Conservation (phyloP, 2,329 filamentous ascomycete genomes). For the Aureobasidium sp. region DNA sequence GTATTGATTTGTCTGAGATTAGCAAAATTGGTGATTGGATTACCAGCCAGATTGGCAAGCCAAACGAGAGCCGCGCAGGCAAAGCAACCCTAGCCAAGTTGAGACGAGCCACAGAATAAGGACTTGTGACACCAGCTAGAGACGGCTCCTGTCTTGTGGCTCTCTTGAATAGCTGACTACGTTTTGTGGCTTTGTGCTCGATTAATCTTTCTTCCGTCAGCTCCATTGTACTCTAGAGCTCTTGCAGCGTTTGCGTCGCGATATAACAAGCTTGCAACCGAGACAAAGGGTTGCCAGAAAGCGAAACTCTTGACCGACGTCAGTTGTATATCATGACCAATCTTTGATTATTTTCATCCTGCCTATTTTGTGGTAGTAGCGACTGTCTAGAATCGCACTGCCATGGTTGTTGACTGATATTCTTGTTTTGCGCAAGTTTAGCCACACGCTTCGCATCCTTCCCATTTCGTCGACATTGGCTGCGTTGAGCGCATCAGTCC, state of each 20-base stretch:
- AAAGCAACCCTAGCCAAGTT: conserved; percentile 42
- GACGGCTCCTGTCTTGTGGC: neutral
- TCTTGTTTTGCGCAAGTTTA: neutral
- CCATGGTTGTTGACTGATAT: no score
- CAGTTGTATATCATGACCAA: neutral
- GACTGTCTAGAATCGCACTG: neutral
- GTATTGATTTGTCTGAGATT: conserved; percentile 61
- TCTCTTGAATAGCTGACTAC: neutral
- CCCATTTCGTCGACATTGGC: neutral
- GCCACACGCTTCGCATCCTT: neutral
- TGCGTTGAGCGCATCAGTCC: neutral
- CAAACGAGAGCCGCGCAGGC: conserved; percentile 60
- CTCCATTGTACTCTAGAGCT: neutral
- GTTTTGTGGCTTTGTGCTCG: neutral
- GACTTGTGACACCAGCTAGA: neutral
- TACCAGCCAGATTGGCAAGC: conserved; percentile 53
- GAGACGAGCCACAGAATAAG: neutral
- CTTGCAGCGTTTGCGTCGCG: neutral
- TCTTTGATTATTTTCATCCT: neutral
- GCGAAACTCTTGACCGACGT: neutral
- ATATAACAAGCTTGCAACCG: no score
- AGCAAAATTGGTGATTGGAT: conserved; percentile 69
- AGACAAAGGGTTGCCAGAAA: neutral
- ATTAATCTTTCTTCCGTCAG: neutral
- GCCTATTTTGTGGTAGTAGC: neutral